phyloP scores from a whole-genome alignment of 2,329 filamentous ascomycete genomes.

The Aspergillus ustus region DNA sequence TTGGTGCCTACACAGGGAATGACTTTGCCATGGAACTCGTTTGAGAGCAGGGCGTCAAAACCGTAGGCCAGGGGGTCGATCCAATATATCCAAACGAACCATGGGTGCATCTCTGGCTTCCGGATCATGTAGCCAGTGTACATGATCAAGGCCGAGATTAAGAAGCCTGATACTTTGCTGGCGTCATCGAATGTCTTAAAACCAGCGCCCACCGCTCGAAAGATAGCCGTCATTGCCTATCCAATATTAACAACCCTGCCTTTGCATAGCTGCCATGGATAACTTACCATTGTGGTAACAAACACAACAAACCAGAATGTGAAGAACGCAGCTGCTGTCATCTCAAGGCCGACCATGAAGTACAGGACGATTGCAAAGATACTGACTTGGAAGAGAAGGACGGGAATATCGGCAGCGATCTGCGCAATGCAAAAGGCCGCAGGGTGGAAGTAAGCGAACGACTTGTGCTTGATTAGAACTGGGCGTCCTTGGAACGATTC shows the following conservation, averaged over 20 bases:
- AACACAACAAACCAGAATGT: conserved; percentile 64
- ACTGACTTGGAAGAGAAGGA: conserved; percentile 64
- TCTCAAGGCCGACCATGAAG: conserved; percentile 65
- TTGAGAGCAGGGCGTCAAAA: conserved; percentile 44
- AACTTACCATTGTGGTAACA: conserved; percentile 56
- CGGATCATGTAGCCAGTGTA: conserved; percentile 52
- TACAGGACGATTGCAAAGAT: conserved; percentile 64
- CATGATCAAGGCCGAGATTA: conserved; percentile 43
- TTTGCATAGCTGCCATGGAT: too few relatives aligned
- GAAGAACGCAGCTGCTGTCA: conserved; percentile 61
- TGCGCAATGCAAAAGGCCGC: conserved; percentile 49
- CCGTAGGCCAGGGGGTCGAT: conserved; percentile 45
- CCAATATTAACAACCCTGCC: too few relatives aligned
- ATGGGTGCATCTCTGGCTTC: conserved; percentile 56
- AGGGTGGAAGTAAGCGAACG: conserved; percentile 63
- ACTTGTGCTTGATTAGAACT: conserved; percentile 63
- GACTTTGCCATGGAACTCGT: conserved; percentile 41
- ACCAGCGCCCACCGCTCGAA: conserved; percentile 60
- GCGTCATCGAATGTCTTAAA: conserved; percentile 64
- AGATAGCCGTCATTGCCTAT: conserved; percentile 64
- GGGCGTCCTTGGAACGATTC: conserved; percentile 65
- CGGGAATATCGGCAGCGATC: conserved; percentile 56
- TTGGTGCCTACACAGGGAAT: conserved; percentile 44
- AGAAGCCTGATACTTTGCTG: conserved; percentile 56
- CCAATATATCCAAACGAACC: conserved; percentile 56